phyloP scores from a whole-genome alignment of 306 rosid genomes.

The Crotalaria pallida region DNA sequence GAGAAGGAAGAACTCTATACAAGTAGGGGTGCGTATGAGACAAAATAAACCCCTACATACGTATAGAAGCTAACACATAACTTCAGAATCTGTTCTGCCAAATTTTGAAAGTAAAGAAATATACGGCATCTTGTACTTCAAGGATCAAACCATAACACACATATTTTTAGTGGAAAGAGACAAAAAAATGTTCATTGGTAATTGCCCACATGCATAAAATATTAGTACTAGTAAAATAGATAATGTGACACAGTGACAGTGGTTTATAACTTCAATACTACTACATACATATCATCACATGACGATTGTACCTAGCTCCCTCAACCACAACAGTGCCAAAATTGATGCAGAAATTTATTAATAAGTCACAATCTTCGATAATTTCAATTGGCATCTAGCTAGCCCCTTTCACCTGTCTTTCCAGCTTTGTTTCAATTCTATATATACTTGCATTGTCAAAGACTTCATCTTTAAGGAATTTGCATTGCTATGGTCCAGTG shows the following conservation, averaged over 20 bases:
- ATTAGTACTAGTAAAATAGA: too few species aligned
- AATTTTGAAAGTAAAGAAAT: background rate
- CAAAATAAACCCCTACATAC: background rate
- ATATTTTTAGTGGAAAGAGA: background rate
- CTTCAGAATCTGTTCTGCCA: background rate
- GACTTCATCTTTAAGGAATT: too few species aligned
- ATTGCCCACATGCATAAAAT: conserved; percentile 2
- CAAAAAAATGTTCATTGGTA: background rate
- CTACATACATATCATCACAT: conserved; percentile 22
- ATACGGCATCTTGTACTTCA: background rate
- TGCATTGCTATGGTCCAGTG: too few species aligned
- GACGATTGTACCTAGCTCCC: background rate
- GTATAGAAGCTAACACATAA: background rate
- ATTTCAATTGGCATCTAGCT: background rate
- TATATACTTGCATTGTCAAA: background rate
- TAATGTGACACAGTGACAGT: background rate
- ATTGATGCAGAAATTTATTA: background rate
- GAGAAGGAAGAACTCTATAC: background rate
- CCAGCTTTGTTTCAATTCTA: background rate
- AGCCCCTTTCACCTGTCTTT: background rate
- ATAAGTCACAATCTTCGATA: background rate
- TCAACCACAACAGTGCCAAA: background rate
- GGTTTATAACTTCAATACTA: background rate
- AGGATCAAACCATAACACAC: background rate
- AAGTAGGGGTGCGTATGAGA: background rate